Evolutionary conservation across 257 asterid species (phyloP).

Genomic region (Parsonsia alboflavescens): DNA sequence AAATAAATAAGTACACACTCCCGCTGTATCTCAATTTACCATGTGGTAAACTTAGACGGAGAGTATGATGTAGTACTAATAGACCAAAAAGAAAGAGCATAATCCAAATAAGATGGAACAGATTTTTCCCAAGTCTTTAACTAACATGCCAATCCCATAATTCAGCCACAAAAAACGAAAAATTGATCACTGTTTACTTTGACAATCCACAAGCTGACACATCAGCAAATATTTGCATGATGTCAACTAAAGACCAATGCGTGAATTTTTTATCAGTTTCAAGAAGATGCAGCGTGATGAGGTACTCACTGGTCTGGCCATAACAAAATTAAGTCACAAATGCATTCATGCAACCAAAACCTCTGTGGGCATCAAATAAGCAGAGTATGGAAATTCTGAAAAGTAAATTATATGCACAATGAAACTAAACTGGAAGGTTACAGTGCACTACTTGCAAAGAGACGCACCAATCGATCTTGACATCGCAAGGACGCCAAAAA

Average conservation of each 20-base stretch:
- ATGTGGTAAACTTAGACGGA: not conserved
- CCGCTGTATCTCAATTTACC: not conserved
- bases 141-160: not conserved
- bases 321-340: not conserved
- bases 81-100: not conserved
- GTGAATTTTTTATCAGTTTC: not conserved
- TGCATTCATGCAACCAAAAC: not conserved
- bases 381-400: not conserved
- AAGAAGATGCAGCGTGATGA: not conserved
- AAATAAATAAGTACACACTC: no score
- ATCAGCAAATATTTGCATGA: not conserved
- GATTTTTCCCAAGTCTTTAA: not conserved
- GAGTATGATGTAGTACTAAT: not conserved
- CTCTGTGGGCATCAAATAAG: not conserved
- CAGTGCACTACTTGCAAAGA: not conserved
- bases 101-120: not conserved
- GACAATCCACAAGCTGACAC: not conserved
- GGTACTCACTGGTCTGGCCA: not conserved
- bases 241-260: not conserved
- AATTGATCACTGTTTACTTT: not conserved
- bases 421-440: not conserved
- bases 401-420: conserved; percentile 5
- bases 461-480: conserved; percentile 88
- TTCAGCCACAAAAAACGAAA: not conserved
- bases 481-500: conserved; percentile 97